phyloP scores from a whole-genome alignment of 1,284 basidiomycete species.

The Boletellus sp. region DNA sequence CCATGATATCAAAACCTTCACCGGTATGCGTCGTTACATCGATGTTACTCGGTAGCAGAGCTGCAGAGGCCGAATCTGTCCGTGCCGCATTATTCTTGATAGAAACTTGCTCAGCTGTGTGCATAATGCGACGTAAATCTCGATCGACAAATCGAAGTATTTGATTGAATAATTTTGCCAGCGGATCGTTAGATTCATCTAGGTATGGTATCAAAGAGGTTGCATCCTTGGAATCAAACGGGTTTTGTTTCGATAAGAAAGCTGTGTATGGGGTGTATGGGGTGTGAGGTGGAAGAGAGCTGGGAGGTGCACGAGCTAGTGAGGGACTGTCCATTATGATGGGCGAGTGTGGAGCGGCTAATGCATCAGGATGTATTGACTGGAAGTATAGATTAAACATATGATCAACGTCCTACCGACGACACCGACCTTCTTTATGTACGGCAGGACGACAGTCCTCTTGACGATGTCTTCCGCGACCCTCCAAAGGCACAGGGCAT shows the following conservation, averaged over 20 bases:
- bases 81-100: constrained; percentile 40
- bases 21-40: constrained; percentile 2
- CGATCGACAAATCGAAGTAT: constrained; percentile 78
- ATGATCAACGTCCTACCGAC: neutral
- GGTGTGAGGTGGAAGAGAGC: constrained; percentile 62
- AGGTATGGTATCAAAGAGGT: constrained; percentile 45
- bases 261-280: constrained; percentile 66
- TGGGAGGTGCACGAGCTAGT: constrained; percentile 9
- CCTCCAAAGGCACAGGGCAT: constrained; percentile 74
- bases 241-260: constrained; percentile 51
- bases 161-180: constrained; percentile 77
- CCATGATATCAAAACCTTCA: constrained; percentile 74
- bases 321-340: constrained; percentile 67
- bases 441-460: constrained; percentile 64
- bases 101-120: constrained; percentile 67
- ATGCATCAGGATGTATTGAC: constrained; percentile 69
- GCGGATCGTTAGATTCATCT: constrained; percentile 60
- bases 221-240: constrained; percentile 34
- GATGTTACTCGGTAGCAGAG: neutral
- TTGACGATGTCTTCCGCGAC: constrained; percentile 85
- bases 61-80: constrained; percentile 14
- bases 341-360: constrained; percentile 67
- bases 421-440: constrained; percentile 67
- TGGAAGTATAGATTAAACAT: constrained; percentile 30
- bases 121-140: constrained; percentile 70